Evolutionary conservation across 345 rosid species (phyloP), one percentile per base, ranked within the genome.

Genomic region (Brassica incana): DNA sequence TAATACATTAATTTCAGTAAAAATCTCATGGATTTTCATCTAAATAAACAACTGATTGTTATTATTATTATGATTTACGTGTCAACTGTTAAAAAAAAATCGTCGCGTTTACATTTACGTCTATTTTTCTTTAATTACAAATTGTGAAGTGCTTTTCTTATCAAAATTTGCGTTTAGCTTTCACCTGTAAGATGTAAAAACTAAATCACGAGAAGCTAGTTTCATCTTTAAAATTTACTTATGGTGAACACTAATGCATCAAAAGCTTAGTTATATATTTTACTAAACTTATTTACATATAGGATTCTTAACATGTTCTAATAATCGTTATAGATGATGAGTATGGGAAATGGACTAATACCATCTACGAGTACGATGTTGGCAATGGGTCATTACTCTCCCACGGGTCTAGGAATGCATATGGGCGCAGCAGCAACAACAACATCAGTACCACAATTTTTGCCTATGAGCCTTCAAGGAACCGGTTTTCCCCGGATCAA

Each of bases 281-380:
- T 58, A 4, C n/a, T 30, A 6, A 6, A 32, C 1, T 6, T 4
- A 18, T 18, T 11, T 20, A 50, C 33, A 23, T 5, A 15, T 23
- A 18, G 36, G n/a, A 66, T 35, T 14, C 12, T 10, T 15, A 68
- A 60, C 80, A 69, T 45, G 61, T 48, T 61, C 3, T 71, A 64
- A n/a, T 33, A 12, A 18, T 69, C 29, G 4, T 64, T 58, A 27
- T 88, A 88, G 97, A 83, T 90, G 70, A 84, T 90, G 95, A 84
- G 84, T 40, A 85, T 87, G 80, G 84, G 89, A 82, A 76, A 60
- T 52, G 80, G 87, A 50, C 5, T 82, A 52, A 80, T 68, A 64
- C 82, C 88, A 35, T 80, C 80, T 2, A 69, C 11, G 7, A 80
- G 75, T 1, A 63, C 7, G 5, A 75, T 80, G 76, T 63, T 74